A percentile compares a stretch with the other conserved stretches of the same genome.
Evolutionary conservation across 129 eudicot genomes (phyloP).

Genomic region (Ambrosia artemisiifolia): DNA sequence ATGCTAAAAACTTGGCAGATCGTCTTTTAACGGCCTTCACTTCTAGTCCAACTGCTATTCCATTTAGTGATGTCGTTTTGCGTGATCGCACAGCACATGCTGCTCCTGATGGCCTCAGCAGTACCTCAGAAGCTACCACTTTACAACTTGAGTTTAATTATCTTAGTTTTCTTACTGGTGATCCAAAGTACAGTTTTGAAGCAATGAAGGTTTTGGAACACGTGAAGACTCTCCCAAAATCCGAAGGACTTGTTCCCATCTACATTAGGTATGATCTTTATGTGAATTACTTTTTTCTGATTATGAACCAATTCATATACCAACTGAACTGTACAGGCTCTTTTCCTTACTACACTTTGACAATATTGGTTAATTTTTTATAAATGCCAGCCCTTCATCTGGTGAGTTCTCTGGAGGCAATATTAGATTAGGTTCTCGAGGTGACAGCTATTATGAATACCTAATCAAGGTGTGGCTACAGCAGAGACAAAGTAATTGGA

Average conservation of each 20-base stretch:
- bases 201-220: constrained; percentile 96
- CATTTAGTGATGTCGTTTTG: constrained; percentile 83
- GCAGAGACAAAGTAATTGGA: constrained; percentile 53
- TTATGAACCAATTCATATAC: not conserved
- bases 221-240: constrained; percentile 76
- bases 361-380: constrained; percentile 3
- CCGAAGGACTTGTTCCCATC: constrained; percentile 92
- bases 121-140: constrained; percentile 93
- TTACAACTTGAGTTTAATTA: constrained; percentile 91
- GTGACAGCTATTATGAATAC: constrained; percentile 98
- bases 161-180: constrained; percentile 78
- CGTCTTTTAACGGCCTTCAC: constrained; percentile 76
- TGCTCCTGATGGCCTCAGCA: constrained; percentile 95
- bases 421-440: constrained; percentile 96
- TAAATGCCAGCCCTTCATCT: constrained; percentile 67
- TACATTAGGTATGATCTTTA: constrained; percentile 61
- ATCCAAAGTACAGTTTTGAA: constrained; percentile 70
- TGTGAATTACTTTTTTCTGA: not conserved
- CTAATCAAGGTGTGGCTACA: constrained; percentile 97
- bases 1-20: constrained; percentile 84
- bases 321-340: not conserved
- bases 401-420: constrained; percentile 86
- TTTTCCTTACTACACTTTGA: not conserved
- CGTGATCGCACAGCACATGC: constrained; percentile 69
- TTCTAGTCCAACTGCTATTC: constrained; percentile 85